A percentile compares a stretch with the other conserved stretches of the same genome.
Evolutionary conservation across 176 grass and related monocot species (phyloP).

Genomic region (Oryza nivara): DNA sequence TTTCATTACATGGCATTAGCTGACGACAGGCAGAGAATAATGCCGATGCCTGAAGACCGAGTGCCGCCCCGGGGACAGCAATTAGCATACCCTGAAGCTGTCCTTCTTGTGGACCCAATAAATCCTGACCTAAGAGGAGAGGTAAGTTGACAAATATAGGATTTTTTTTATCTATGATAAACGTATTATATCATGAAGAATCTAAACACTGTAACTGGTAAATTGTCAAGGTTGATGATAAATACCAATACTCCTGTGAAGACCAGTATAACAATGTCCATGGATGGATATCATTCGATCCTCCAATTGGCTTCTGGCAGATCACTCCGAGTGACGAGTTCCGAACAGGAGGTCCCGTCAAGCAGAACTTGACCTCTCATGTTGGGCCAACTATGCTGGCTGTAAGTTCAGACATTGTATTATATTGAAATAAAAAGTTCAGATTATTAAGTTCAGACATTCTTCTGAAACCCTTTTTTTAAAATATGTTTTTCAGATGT

Average conservation of each 20-base stretch:
- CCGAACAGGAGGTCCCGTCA: constrained; percentile 86
- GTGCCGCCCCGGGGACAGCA: constrained; percentile 65
- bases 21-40: constrained; percentile 84
- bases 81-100: constrained; percentile 90
- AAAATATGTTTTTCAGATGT: constrained; percentile 59
- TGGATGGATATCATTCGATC: constrained; percentile 88
- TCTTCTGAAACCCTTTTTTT: constrained; percentile 16
- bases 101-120: constrained; percentile 78
- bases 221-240: constrained; percentile 84
- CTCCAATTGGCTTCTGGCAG: constrained; percentile 91
- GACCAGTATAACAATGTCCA: constrained; percentile 90
- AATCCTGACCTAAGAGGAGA: constrained; percentile 84
- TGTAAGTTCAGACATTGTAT: constrained; percentile 51
- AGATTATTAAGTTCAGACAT: constrained; percentile 18
- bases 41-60: constrained; percentile 92
- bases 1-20: constrained; percentile 97
- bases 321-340: constrained; percentile 91
- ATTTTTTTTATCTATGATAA: neutral
- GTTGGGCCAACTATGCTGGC: constrained; percentile 90
- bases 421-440: neutral
- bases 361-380: constrained; percentile 96
- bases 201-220: constrained; percentile 19
- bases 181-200: constrained; percentile 13
- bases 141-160: constrained; percentile 46
- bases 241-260: constrained; percentile 94